Evolutionary conservation across 441 rosid genomes (phyloP).

Genomic region (Gossypium schwendimanii): DNA sequence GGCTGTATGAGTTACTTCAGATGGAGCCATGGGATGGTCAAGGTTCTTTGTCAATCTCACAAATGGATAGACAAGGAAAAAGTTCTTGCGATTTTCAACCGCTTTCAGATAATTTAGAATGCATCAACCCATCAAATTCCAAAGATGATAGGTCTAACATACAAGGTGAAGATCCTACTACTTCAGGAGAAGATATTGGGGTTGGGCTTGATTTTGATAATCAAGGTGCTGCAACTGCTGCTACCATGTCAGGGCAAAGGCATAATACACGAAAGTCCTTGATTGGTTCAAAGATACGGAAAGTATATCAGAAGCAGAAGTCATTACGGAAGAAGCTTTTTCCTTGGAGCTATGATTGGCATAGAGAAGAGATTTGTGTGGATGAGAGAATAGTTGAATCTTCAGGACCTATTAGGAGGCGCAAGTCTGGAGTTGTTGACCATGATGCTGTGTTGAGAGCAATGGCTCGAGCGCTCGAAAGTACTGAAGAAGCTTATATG

Average conservation of each 20-base stretch:
- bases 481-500: slow-evolving; percentile 78
- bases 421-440: slow-evolving; percentile 66
- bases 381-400: slow-evolving; percentile 63
- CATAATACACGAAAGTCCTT: slow-evolving; percentile 47
- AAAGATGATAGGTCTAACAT: slow-evolving; percentile 30
- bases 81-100: slow-evolving; percentile 26
- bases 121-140: slow-evolving; percentile 26
- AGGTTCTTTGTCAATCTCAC: slow-evolving; percentile 21
- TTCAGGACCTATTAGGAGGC: slow-evolving; percentile 67
- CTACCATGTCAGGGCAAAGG: slow-evolving; percentile 37
- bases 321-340: slow-evolving; percentile 79
- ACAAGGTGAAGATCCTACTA: slow-evolving; percentile 57
- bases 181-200: slow-evolving; percentile 64
- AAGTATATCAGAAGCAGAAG: slow-evolving; percentile 74
- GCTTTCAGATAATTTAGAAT: slow-evolving; percentile 23
- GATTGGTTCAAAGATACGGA: slow-evolving; percentile 58
- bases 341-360: slow-evolving; percentile 98
- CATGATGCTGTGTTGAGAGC: slow-evolving; percentile 80
- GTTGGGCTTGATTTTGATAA: slow-evolving; percentile 31
- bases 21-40: slow-evolving; percentile 55
- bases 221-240: slow-evolving; percentile 24
- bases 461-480: slow-evolving; percentile 66
- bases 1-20: slow-evolving; percentile 84
- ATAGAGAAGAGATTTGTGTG: slow-evolving; percentile 60
- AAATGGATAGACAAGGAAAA: slow-evolving; percentile 23